These are phyloP conservation scores for Nothomitra cinnamomea DNA, from an alignment of 2,329 filamentous ascomycete species.

Conservation along the genomic window DNA sequence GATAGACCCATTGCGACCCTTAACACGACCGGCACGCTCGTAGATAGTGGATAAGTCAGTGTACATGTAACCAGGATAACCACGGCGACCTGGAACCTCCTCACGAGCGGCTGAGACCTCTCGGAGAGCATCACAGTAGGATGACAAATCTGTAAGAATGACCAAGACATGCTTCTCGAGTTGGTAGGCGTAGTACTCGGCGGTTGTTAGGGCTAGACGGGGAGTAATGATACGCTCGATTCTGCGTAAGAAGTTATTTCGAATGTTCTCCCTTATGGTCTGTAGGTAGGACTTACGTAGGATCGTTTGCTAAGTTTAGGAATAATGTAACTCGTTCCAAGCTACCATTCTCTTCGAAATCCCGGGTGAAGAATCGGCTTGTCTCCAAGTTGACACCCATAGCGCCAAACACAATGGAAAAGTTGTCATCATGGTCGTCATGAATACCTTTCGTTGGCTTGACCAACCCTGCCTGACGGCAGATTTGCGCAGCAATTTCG, in stretches of 20 bases:
- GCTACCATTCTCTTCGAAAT: slow-evolving; percentile 98
- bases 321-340: slow-evolving; percentile 95
- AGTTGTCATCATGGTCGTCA: slow-evolving; percentile 96
- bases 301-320: slow-evolving; percentile 97
- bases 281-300: slow-evolving; percentile 50
- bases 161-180: slow-evolving; percentile 99
- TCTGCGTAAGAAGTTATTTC: slow-evolving; percentile 28
- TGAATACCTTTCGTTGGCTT: slow-evolving; percentile 90
- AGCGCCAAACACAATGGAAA: slow-evolving; percentile 97
- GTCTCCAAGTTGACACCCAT: slow-evolving; percentile 99
- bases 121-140: slow-evolving; percentile 96
- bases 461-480: slow-evolving; percentile 87
- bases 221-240: slow-evolving; percentile 99
- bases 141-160: slow-evolving; percentile 92
- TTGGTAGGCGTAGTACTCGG: slow-evolving; percentile 99
- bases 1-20: slow-evolving; percentile 93
- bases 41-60: slow-evolving; percentile 99
- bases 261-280: neutral
- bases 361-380: slow-evolving; percentile 90
- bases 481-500: slow-evolving; percentile 98
- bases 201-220: slow-evolving; percentile 91
- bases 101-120: slow-evolving; percentile 96
- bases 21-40: slow-evolving; percentile 94
- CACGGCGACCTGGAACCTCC: slow-evolving; percentile 97
- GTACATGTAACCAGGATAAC: slow-evolving; percentile 99